These are phyloP conservation scores for Tylopilus felleus DNA, from an alignment of 768 basidiomycete species.

Conservation along the genomic window DNA sequence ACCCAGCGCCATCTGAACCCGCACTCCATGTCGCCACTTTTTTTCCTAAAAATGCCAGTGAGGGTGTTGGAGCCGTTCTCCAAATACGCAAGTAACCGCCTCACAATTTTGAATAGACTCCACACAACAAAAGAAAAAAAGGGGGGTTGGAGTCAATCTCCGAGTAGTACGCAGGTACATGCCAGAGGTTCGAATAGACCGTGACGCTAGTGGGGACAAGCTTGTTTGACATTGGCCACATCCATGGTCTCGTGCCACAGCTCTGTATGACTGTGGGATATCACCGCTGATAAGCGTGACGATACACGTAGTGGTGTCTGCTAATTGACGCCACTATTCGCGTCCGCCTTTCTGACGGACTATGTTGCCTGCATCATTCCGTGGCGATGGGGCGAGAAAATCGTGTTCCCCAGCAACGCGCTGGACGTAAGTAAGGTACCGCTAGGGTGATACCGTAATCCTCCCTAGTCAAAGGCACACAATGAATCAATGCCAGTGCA, in stretches of 20 bases:
- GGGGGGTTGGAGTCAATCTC: neutral
- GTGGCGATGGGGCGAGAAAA: no score
- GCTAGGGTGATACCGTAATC: neutral
- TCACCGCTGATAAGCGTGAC: neutral
- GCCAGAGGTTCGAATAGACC: constrained; percentile 27
- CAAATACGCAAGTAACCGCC: no score
- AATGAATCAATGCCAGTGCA: neutral
- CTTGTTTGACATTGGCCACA: constrained; percentile 14
- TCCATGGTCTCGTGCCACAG: constrained; percentile 28
- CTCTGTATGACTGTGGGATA: constrained; percentile 20
- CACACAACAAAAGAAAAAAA: neutral
- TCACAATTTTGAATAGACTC: no score
- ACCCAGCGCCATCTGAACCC: no score
- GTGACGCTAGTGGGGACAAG: constrained; percentile 17
- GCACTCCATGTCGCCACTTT: no score
- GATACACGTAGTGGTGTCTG: neutral
- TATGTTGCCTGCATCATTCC: no score
- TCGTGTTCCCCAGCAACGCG: neutral
- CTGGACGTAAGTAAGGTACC: neutral
- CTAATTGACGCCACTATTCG: neutral
- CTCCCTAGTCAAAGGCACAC: neutral
- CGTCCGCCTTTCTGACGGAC: no score
- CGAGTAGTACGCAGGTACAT: neutral
- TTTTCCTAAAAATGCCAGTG: no score
- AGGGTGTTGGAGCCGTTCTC: no score